phyloP scores from a whole-genome alignment of 768 basidiomycete species.

The Cubamyces sp. region DNA sequence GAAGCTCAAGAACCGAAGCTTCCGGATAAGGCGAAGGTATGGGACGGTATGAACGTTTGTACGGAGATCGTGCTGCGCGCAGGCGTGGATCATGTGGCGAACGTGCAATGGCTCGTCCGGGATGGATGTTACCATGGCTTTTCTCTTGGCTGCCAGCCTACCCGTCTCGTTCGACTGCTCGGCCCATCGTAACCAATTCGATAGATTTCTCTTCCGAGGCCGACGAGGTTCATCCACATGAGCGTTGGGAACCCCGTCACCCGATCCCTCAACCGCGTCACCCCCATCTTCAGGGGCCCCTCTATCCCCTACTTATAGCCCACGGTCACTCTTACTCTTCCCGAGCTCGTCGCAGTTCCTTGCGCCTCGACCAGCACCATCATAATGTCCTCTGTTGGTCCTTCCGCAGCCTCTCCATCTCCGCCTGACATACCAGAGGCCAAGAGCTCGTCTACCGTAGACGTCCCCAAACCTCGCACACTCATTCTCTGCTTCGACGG shows the following conservation, averaged over 20 bases:
- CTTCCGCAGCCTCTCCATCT: neutral
- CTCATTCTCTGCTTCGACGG: slow-evolving; percentile 76
- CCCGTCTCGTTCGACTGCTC: neutral
- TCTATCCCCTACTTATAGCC: neutral
- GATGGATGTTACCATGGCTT: neutral
- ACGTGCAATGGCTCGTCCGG: neutral
- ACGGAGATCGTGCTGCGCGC: neutral
- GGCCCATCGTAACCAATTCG: neutral
- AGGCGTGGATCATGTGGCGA: slow-evolving; percentile 10
- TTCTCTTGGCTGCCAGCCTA: neutral
- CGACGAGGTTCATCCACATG: neutral
- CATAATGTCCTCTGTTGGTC: slow-evolving; percentile 1
- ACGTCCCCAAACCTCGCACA: slow-evolving; percentile 39
- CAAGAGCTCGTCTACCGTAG: neutral
- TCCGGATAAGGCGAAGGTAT: slow-evolving; percentile 1
- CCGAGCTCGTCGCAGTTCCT: neutral
- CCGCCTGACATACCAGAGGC: neutral
- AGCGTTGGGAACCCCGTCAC: neutral
- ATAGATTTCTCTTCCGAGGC: neutral
- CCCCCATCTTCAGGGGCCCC: neutral
- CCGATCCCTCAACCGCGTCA: neutral
- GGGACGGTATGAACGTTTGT: slow-evolving; percentile 5
- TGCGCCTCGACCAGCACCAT: neutral
- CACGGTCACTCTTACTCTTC: neutral
- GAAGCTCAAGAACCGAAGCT: slow-evolving; percentile 13